A percentile compares a stretch with the other conserved stretches of the same genome.
Evolutionary conservation across 2,329 filamentous ascomycete genomes (phyloP).

Genomic region (Chaetomium sp.): DNA sequence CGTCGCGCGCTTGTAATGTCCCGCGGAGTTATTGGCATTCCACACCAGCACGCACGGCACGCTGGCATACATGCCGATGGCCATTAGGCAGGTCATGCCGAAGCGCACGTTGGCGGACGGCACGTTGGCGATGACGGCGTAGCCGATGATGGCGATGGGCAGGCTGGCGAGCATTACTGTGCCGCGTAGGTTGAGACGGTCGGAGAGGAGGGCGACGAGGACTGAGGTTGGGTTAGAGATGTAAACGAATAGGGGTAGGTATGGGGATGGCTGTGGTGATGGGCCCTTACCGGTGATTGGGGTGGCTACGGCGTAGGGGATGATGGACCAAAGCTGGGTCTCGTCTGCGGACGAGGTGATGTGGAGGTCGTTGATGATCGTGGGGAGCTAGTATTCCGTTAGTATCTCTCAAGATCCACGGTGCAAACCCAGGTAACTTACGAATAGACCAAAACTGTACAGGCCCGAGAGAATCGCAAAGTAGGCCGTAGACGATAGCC

Average conservation of each 20-base stretch:
- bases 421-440: slow-evolving; percentile 43
- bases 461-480: slow-evolving; percentile 40
- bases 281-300: slow-evolving; percentile 4
- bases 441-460: slow-evolving; percentile 5
- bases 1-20: slow-evolving; percentile 64
- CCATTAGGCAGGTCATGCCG: slow-evolving; percentile 63
- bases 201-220: slow-evolving; percentile 50
- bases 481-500: slow-evolving; percentile 32
- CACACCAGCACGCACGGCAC: slow-evolving; percentile 59
- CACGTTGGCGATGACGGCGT: slow-evolving; percentile 56
- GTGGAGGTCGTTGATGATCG: slow-evolving; percentile 45
- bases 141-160: slow-evolving; percentile 58
- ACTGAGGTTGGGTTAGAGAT: background rate
- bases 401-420: slow-evolving; percentile 39
- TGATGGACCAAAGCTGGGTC: slow-evolving; percentile 60
- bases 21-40: slow-evolving; percentile 62
- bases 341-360: slow-evolving; percentile 43
- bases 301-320: slow-evolving; percentile 52
- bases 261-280: background rate
- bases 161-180: slow-evolving; percentile 57
- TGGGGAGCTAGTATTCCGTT: slow-evolving; percentile 32
- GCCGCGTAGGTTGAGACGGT: slow-evolving; percentile 53
- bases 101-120: slow-evolving; percentile 43
- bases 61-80: slow-evolving; percentile 56
- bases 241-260: too few relatives aligned